These are phyloP conservation scores for Vanilla planifolia DNA, from an alignment of 106 monocot species.

Conservation along the genomic window DNA sequence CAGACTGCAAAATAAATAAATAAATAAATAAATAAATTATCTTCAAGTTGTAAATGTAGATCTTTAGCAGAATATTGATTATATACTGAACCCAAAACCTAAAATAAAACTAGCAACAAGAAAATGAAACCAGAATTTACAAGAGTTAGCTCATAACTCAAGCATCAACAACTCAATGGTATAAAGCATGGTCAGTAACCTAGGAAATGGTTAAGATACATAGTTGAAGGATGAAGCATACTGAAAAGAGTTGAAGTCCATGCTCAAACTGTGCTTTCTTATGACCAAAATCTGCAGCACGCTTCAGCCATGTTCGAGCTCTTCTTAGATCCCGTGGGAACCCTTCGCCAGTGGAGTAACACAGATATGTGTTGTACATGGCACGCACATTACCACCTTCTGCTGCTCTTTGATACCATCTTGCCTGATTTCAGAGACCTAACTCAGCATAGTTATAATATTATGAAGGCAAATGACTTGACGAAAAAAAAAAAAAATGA, in stretches of 20 bases:
- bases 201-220: neutral
- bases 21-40: neutral
- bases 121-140: too few species aligned
- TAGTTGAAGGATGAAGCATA: conserved; percentile 14
- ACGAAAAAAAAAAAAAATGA: neutral
- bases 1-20: conserved; percentile 20
- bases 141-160: too few species aligned
- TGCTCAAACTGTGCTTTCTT: conserved; percentile 45
- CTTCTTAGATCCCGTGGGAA: conserved; percentile 10
- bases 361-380: conserved; percentile 68
- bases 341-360: conserved; percentile 53
- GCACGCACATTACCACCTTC: conserved; percentile 61
- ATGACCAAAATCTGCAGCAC: conserved; percentile 55
- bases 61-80: too few species aligned
- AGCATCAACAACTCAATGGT: too few species aligned
- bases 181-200: neutral
- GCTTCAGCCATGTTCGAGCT: conserved; percentile 48
- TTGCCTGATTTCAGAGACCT: conserved; percentile 31
- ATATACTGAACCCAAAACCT: too few species aligned
- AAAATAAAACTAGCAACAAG: too few species aligned
- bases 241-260: conserved; percentile 38
- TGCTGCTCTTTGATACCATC: conserved; percentile 61
- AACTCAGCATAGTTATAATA: too few species aligned
- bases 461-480: too few species aligned
- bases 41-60: too few species aligned